These are phyloP conservation scores for Leccinellum rugosiceps DNA, from an alignment of 768 basidiomycete genomes.

Conservation along the genomic window DNA sequence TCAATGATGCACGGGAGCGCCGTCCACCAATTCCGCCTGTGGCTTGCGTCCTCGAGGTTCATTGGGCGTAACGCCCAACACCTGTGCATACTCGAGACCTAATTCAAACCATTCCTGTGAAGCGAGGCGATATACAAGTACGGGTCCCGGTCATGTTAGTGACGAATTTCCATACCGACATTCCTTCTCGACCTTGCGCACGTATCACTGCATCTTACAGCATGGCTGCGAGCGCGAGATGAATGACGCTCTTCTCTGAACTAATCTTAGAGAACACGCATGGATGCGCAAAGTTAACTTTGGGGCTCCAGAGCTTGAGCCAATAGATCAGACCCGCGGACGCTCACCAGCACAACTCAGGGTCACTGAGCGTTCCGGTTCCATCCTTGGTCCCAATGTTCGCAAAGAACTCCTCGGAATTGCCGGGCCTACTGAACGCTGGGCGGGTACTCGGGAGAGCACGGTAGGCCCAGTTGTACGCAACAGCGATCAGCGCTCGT, in stretches of 20 bases:
- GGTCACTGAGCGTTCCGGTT: slow-evolving; percentile 75
- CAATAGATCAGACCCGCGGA: background rate
- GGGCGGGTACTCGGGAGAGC: slow-evolving; percentile 77
- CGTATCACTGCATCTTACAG: slow-evolving; percentile 88
- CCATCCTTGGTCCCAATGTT: slow-evolving; percentile 89
- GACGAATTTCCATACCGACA: slow-evolving; percentile 91
- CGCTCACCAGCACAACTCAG: slow-evolving; percentile 82
- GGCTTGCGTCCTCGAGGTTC: slow-evolving; percentile 50
- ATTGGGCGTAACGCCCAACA: background rate
- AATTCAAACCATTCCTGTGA: slow-evolving; percentile 4
- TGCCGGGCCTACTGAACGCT: slow-evolving; percentile 76
- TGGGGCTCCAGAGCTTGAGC: background rate
- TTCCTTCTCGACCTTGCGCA: slow-evolving; percentile 68
- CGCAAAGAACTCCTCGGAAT: slow-evolving; percentile 74
- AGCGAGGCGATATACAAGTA: slow-evolving; percentile 41
- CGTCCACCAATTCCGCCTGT: slow-evolving; percentile 34
- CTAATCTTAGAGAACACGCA: slow-evolving; percentile 56
- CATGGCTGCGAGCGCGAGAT: slow-evolving; percentile 78
- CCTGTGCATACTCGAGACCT: background rate
- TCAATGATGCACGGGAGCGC: slow-evolving; percentile 92
- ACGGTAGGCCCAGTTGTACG: slow-evolving; percentile 53
- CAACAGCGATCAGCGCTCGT: background rate
- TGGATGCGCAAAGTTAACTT: background rate
- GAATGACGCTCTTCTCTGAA: slow-evolving; percentile 91
- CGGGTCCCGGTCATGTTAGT: slow-evolving; percentile 64